These are phyloP conservation scores for Colletotrichum liaoningense DNA, from an alignment of 2,329 filamentous ascomycete genomes.

Conservation along the genomic window DNA sequence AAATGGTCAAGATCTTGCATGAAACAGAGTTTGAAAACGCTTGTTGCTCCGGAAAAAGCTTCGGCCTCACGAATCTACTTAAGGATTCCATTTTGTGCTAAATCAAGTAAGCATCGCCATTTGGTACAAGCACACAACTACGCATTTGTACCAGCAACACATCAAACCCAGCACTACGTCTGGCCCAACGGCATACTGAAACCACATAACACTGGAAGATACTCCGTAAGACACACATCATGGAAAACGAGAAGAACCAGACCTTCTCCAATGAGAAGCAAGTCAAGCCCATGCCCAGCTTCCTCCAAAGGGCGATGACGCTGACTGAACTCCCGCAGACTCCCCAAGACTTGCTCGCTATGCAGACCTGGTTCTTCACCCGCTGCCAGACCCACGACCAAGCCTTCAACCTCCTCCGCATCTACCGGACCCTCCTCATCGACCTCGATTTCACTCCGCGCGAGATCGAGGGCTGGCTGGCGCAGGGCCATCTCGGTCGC, in stretches of 20 bases:
- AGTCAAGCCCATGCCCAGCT: neutral
- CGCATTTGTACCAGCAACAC: too few relatives aligned
- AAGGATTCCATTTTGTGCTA: too few relatives aligned
- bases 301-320: neutral
- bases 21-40: too few relatives aligned
- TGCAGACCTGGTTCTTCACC: conserved; percentile 5
- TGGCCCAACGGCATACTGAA: too few relatives aligned
- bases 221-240: too few relatives aligned
- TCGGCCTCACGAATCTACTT: neutral
- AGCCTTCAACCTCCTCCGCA: neutral
- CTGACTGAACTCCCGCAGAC: neutral
- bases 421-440: conserved; percentile 11
- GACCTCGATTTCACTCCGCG: neutral
- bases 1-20: neutral
- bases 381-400: neutral
- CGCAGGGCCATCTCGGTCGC: neutral
- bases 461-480: neutral
- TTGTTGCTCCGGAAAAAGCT: neutral
- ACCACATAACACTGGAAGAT: too few relatives aligned
- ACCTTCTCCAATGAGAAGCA: neutral
- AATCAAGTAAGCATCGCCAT: too few relatives aligned
- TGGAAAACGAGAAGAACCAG: neutral
- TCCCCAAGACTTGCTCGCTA: neutral
- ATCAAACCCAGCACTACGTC: too few relatives aligned
- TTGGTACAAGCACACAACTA: too few relatives aligned